Conservation (phyloP, 1,284 basidiomycete species). For the Anthracocystis panici-leucophaei region DNA sequence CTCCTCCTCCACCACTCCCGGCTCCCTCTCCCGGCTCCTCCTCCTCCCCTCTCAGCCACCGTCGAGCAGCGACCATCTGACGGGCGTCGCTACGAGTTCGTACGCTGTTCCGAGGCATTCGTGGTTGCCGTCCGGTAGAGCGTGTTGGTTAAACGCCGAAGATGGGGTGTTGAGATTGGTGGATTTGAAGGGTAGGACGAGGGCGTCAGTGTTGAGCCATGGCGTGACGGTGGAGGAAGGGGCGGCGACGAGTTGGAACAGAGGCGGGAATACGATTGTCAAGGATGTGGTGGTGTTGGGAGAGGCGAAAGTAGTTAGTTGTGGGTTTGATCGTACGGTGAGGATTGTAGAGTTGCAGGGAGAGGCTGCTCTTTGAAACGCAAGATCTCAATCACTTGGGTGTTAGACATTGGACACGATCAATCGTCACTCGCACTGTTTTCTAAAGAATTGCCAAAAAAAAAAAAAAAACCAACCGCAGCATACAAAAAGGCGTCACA, state of each 20-base stretch:
- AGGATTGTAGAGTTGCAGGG: conserved; percentile 23
- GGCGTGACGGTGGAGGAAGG: conserved; percentile 18
- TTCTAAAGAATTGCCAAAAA: no score
- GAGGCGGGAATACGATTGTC: conserved; percentile 65
- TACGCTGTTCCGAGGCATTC: conserved; percentile 56
- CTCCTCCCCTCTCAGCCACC: conserved; percentile 50
- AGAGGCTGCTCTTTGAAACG: neutral
- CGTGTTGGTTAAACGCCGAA: conserved; percentile 60
- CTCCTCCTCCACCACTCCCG: conserved; percentile 7
- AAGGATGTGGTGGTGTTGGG: conserved; percentile 56
- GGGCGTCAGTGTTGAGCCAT: conserved; percentile 49
- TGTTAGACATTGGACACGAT: neutral
- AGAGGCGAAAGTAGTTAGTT: conserved; percentile 53
- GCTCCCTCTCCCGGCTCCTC: conserved; percentile 48
- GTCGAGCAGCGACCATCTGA: conserved; percentile 56
- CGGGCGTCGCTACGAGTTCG: conserved; percentile 45
- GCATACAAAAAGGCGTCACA: conserved; percentile 10
- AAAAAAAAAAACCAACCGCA: neutral
- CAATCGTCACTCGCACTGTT: neutral
- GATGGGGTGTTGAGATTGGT: conserved; percentile 61
- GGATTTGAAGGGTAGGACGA: conserved; percentile 48
- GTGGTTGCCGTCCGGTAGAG: conserved; percentile 55
- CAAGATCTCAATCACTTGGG: neutral
- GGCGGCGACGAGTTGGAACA: conserved; percentile 39
- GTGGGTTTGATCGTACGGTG: conserved; percentile 62